phyloP scores from a whole-genome alignment of 768 basidiomycete genomes.

The Boletus sp. region DNA sequence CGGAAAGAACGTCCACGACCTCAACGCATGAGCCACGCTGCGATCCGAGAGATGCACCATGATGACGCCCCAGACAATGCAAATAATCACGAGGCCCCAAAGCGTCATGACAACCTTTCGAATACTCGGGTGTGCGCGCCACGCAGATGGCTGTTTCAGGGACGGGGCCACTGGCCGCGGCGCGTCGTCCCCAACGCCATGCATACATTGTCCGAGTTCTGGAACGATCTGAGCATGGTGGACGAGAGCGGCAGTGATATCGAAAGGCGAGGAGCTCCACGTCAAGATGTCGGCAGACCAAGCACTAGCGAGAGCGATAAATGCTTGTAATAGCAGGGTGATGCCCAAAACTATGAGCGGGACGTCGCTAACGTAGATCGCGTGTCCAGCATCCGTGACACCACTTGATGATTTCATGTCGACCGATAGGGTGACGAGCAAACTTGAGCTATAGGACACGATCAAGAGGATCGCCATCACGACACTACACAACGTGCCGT shows the following conservation, averaged over 20 bases:
- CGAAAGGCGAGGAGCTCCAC: constrained; percentile 33
- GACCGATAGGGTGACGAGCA: constrained; percentile 22
- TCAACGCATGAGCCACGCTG: neutral
- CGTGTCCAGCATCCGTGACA: neutral
- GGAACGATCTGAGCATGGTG: constrained; percentile 23
- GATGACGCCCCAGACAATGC: constrained; percentile 22
- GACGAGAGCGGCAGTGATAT: constrained; percentile 29
- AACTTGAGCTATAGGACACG: constrained; percentile 27
- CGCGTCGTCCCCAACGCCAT: constrained; percentile 10
- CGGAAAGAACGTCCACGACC: constrained; percentile 30
- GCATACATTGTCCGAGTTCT: constrained; percentile 26
- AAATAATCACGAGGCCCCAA: constrained; percentile 22
- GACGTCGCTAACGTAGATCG: constrained; percentile 21
- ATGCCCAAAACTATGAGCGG: constrained; percentile 30
- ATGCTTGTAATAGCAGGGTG: constrained; percentile 20
- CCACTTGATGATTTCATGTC: constrained; percentile 15
- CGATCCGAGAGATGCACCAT: constrained; percentile 5
- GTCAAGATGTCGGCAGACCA: constrained; percentile 25
- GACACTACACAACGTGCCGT: constrained; percentile 20
- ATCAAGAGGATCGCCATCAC: constrained; percentile 29
- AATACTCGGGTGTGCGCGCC: constrained; percentile 26
- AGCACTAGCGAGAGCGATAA: constrained; percentile 23
- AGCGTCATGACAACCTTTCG: constrained; percentile 21
- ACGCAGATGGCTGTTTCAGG: constrained; percentile 25
- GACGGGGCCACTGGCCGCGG: constrained; percentile 13